Percentiles rank a stretch among this genome's conserved stretches.
Conservation (phyloP, 495 filamentous ascomycete genomes). For the Bryoglossum gracile region DNA sequence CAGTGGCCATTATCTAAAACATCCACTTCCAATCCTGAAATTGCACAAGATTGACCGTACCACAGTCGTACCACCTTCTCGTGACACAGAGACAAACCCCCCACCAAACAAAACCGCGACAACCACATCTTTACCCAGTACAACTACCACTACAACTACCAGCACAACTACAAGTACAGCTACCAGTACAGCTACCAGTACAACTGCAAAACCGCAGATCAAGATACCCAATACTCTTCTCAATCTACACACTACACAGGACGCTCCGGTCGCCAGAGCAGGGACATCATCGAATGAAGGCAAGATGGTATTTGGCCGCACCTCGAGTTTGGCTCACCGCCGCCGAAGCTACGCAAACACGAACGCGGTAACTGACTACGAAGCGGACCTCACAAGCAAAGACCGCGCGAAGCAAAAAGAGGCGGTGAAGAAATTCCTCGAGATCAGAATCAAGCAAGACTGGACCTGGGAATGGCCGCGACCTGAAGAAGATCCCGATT, state of each 20-base stretch:
- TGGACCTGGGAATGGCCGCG: constrained; percentile 37
- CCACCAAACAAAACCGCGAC: neutral
- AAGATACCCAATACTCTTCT: neutral
- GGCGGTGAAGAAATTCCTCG: constrained; percentile 43
- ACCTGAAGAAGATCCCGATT: constrained; percentile 7
- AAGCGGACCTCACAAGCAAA: constrained; percentile 45
- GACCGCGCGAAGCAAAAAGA: constrained; percentile 49
- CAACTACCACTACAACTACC: no score
- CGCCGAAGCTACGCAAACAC: constrained; percentile 21
- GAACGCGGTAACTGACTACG: constrained; percentile 32
- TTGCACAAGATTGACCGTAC: no score
- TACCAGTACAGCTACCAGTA: neutral
- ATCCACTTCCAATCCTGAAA: no score
- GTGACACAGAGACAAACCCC: no score
- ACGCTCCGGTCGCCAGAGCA: constrained; percentile 1
- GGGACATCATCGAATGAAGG: neutral
- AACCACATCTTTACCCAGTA: neutral
- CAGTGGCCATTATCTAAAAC: no score
- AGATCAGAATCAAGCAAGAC: constrained; percentile 48
- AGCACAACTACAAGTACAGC: no score
- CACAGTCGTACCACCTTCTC: no score
- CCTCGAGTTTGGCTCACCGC: constrained; percentile 14
- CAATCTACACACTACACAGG: constrained; percentile 7
- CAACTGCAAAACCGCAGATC: neutral
- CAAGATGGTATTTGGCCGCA: constrained; percentile 16